Conservation (phyloP, 2,329 filamentous ascomycete genomes). For the Ceratocystis alfenasii region DNA sequence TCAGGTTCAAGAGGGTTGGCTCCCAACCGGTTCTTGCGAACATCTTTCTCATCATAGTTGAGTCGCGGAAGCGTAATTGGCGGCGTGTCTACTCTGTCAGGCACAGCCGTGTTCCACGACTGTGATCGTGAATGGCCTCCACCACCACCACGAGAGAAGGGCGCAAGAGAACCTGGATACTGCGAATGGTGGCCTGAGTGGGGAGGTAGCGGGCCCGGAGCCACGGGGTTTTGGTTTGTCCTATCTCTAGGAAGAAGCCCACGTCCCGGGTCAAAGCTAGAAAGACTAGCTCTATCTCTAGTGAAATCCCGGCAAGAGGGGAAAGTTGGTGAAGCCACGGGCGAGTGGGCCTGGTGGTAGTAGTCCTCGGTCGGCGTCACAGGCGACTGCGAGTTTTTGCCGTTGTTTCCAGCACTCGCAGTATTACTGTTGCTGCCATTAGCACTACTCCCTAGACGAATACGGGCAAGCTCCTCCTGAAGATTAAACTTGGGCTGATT, state of each 20-base stretch:
- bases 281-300: constrained; percentile 19
- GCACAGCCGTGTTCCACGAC: constrained; percentile 18
- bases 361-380: constrained; percentile 21
- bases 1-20: constrained; percentile 17
- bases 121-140: constrained; percentile 17
- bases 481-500: constrained; percentile 19
- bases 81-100: background rate
- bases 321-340: constrained; percentile 16
- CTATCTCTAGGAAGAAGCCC: constrained; percentile 3
- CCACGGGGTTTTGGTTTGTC: background rate
- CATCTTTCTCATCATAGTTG: constrained; percentile 14
- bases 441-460: constrained; percentile 7
- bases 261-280: constrained; percentile 20
- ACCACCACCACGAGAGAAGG: constrained; percentile 5
- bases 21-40: constrained; percentile 4
- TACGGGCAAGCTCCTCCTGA: constrained; percentile 18
- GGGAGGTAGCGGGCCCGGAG: background rate
- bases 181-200: background rate
- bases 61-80: constrained; percentile 13
- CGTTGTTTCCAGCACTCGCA: constrained; percentile 6
- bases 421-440: constrained; percentile 4
- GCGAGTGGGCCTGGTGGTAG: constrained; percentile 15
- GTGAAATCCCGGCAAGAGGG: constrained; percentile 7
- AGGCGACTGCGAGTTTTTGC: constrained; percentile 21
- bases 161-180: constrained; percentile 5